These are phyloP conservation scores for Stachybotrys chlorohalonatus DNA, from an alignment of 2,329 filamentous ascomycete genomes.

Conservation along the genomic window DNA sequence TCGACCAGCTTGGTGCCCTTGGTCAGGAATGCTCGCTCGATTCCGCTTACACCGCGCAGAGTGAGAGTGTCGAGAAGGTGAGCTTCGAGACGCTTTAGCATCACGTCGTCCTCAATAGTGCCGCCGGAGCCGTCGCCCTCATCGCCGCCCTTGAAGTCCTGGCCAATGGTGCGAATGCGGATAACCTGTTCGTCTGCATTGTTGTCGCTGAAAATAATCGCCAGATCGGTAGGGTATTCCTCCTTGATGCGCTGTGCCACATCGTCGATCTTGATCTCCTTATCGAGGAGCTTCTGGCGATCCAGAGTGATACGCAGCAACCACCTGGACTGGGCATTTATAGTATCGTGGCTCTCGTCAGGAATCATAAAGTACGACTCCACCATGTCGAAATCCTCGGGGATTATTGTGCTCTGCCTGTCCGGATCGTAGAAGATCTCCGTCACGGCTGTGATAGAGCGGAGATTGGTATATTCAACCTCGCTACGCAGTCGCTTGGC, in stretches of 20 bases:
- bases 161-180: slow-evolving; percentile 72
- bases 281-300: slow-evolving; percentile 90
- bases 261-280: slow-evolving; percentile 82
- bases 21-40: slow-evolving; percentile 90
- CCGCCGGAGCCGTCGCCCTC: slow-evolving; percentile 59
- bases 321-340: slow-evolving; percentile 84
- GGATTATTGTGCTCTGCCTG: slow-evolving; percentile 74
- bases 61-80: slow-evolving; percentile 88
- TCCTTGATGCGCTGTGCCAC: slow-evolving; percentile 86
- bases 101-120: slow-evolving; percentile 74
- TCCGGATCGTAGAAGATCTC: slow-evolving; percentile 98
- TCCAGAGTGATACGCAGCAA: slow-evolving; percentile 87
- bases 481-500: slow-evolving; percentile 80
- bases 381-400: slow-evolving; percentile 85
- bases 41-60: slow-evolving; percentile 79
- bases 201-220: slow-evolving; percentile 95
- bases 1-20: slow-evolving; percentile 63
- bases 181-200: slow-evolving; percentile 94
- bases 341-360: slow-evolving; percentile 55
- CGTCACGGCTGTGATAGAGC: slow-evolving; percentile 81
- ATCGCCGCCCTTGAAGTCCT: slow-evolving; percentile 43
- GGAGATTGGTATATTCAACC: slow-evolving; percentile 90
- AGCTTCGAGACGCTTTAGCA: slow-evolving; percentile 83
- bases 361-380: slow-evolving; percentile 95
- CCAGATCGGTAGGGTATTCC: slow-evolving; percentile 75